A percentile compares a stretch with the other conserved stretches of the same genome.
Evolutionary conservation across 805 yeast species (phyloP).

Genomic region (Candida montana): DNA sequence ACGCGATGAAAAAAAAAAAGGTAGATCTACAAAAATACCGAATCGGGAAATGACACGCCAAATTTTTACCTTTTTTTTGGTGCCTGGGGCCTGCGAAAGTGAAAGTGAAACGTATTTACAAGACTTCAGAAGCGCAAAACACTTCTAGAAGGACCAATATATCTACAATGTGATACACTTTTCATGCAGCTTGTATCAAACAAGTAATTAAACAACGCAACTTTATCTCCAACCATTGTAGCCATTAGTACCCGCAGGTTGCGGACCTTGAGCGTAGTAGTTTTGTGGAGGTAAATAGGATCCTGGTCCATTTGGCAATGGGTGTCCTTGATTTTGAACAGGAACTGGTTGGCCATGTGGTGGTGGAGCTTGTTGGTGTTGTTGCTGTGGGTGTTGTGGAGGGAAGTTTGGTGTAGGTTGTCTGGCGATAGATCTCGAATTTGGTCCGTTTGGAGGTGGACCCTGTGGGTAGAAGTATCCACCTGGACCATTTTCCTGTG

Average conservation of each 20-base stretch:
- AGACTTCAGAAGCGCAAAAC: too few relatives aligned
- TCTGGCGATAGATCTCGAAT: not conserved
- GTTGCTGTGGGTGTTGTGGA: constrained; percentile 2
- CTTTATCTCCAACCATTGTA: constrained; percentile 28
- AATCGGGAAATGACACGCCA: not conserved
- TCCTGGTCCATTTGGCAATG: constrained; percentile 8
- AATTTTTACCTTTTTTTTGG: too few relatives aligned
- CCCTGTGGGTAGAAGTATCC: not conserved
- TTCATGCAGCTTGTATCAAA: too few relatives aligned
- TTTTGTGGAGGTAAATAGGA: constrained; percentile 28
- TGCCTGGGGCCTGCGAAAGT: not conserved
- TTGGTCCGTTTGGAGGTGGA: not conserved
- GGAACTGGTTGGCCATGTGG: constrained; percentile 4
- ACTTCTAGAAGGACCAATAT: too few relatives aligned
- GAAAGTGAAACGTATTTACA: too few relatives aligned
- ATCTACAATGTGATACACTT: too few relatives aligned
- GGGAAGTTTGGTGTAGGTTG: not conserved
- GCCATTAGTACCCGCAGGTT: constrained; percentile 24
- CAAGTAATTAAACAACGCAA: too few relatives aligned
- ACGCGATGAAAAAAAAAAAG: not conserved
- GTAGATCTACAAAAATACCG: not conserved
- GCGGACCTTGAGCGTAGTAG: constrained; percentile 22
- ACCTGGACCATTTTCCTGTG: not conserved
- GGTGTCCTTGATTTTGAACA: constrained; percentile 3
- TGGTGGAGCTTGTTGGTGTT: constrained; percentile 2